These are phyloP conservation scores for Aspergillus cristatus DNA, from an alignment of 495 filamentous ascomycete species.

Conservation along the genomic window DNA sequence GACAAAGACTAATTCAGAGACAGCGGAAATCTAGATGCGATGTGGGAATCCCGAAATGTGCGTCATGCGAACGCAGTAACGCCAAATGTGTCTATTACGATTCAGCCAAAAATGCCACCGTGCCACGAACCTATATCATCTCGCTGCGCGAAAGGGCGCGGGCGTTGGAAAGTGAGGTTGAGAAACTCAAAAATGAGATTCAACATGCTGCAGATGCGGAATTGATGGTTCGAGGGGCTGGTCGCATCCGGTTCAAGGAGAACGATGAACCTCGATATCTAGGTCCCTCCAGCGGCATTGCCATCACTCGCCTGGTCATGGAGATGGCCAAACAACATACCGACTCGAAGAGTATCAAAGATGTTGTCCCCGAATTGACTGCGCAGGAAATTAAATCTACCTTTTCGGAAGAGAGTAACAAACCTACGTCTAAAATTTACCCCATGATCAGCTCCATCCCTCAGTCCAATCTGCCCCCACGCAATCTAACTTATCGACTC, in stretches of 20 bases:
- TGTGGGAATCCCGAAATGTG: conserved; percentile 77
- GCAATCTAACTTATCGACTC: conserved; percentile 58
- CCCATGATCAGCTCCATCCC: conserved; percentile 70
- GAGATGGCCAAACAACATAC: conserved; percentile 86
- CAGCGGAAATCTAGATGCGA: conserved; percentile 94
- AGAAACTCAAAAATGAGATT: conserved; percentile 50
- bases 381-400: conserved; percentile 49
- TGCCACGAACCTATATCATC: conserved; percentile 80
- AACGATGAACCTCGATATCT: conserved; percentile 81
- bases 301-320: conserved; percentile 88
- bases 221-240: conserved; percentile 71
- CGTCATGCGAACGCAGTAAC: conserved; percentile 86
- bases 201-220: conserved; percentile 62
- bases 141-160: conserved; percentile 76
- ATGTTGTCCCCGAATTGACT: conserved; percentile 67
- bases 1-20: neutral
- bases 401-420: conserved; percentile 46
- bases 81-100: conserved; percentile 90
- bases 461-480: conserved; percentile 57
- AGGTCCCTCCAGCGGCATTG: conserved; percentile 86
- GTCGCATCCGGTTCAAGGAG: conserved; percentile 69
- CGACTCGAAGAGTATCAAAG: conserved; percentile 73
- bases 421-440: conserved; percentile 60
- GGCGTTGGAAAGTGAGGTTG: conserved; percentile 65
- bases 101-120: conserved; percentile 63